Conservation (phyloP, 495 filamentous ascomycete species). For the Podospora conica region DNA sequence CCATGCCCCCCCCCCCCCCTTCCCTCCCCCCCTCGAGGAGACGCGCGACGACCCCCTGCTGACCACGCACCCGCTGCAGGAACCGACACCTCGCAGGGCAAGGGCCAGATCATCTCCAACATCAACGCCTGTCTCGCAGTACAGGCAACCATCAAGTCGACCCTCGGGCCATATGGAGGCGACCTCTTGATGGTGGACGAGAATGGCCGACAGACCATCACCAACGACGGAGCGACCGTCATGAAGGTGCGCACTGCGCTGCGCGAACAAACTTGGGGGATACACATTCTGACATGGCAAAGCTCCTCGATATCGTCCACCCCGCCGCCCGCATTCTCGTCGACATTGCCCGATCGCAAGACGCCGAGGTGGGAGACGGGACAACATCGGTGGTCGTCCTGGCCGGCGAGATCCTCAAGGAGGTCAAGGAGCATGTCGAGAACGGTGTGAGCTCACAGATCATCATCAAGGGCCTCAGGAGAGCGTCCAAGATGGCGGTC, state of each 20-base stretch:
- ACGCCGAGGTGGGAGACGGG: constrained; percentile 96
- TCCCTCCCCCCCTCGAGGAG: constrained; percentile 2
- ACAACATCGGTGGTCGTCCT: constrained; percentile 95
- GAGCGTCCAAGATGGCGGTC: constrained; percentile 84
- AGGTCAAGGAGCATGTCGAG: constrained; percentile 90
- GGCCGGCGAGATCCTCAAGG: constrained; percentile 93
- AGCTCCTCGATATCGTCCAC: constrained; percentile 98
- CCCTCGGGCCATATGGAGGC: constrained; percentile 94
- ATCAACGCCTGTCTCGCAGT: constrained; percentile 99
- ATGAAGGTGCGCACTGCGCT: constrained; percentile 70
- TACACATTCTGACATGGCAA: constrained; percentile 19
- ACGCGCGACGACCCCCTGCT: constrained; percentile 9
- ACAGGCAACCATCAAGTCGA: constrained; percentile 89
- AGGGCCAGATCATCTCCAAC: constrained; percentile 95
- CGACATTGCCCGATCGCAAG: constrained; percentile 97
- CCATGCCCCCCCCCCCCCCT: constrained; percentile 19
- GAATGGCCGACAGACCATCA: constrained; percentile 95
- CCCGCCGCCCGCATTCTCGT: constrained; percentile 96
- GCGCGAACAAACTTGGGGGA: background rate
- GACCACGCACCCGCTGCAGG: constrained; percentile 48
- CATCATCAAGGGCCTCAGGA: constrained; percentile 92
- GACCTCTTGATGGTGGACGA: constrained; percentile 92
- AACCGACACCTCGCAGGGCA: constrained; percentile 94
- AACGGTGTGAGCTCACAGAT: constrained; percentile 95
- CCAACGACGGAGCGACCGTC: constrained; percentile 97